A percentile compares a stretch with the other conserved stretches of the same genome.
phyloP scores from a whole-genome alignment of 2,329 filamentous ascomycete species.

The Ceratocystis destructans region DNA sequence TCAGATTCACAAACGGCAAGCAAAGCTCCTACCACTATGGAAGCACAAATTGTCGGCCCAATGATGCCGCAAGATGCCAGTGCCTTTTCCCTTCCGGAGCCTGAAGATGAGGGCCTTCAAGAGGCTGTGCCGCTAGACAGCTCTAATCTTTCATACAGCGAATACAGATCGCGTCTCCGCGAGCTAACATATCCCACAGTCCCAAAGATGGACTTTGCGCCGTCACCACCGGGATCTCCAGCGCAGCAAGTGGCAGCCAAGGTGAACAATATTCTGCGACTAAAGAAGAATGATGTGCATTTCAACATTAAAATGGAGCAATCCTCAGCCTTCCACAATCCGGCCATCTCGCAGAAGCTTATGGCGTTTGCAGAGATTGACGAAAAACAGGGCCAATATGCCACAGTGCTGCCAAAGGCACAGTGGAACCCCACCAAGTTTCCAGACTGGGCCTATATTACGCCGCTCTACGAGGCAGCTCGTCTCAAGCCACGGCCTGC shows the following conservation, averaged over 20 bases:
- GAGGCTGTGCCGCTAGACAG: conserved; percentile 19
- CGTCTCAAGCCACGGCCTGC: conserved; percentile 33
- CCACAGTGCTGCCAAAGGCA: conserved; percentile 42
- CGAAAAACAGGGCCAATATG: conserved; percentile 44
- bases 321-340: conserved; percentile 56
- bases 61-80: conserved; percentile 12
- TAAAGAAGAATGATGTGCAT: conserved; percentile 65
- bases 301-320: conserved; percentile 63
- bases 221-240: conserved; percentile 53
- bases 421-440: conserved; percentile 46
- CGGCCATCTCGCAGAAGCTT: conserved; percentile 57
- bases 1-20: neutral
- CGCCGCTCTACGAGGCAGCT: conserved; percentile 36
- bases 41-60: conserved; percentile 17
- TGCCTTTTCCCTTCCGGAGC: conserved; percentile 13
- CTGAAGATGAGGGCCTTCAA: conserved; percentile 20
- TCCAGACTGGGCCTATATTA: conserved; percentile 37
- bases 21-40: neutral
- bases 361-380: conserved; percentile 47
- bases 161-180: conserved; percentile 49
- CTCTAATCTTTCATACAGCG: conserved; percentile 50
- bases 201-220: conserved; percentile 60
- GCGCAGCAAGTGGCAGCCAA: conserved; percentile 44
- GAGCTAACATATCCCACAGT: conserved; percentile 59
- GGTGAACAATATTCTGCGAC: conserved; percentile 57